phyloP scores from a whole-genome alignment of 331 rosid genomes.

The Pyrus hybrid region DNA sequence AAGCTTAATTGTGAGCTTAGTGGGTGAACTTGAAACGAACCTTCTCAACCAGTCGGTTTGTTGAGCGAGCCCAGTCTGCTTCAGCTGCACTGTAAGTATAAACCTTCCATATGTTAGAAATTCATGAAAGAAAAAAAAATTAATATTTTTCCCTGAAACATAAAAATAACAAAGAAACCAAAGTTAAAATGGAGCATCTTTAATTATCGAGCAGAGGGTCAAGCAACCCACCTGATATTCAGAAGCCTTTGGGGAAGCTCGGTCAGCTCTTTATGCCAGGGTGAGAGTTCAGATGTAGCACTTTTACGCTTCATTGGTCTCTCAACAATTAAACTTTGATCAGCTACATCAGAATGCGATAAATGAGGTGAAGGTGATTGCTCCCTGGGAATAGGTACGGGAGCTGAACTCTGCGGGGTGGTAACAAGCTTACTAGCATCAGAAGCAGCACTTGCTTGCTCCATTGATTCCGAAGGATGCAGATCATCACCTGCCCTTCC shows the following conservation, averaged over 20 bases:
- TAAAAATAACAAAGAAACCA: not conserved
- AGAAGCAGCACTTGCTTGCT: constrained; percentile 37
- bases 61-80: constrained; percentile 71
- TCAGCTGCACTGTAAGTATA: constrained; percentile 67
- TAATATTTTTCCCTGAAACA: not conserved
- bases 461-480: constrained; percentile 44
- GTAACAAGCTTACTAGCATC: constrained; percentile 41
- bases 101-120: constrained; percentile 15
- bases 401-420: constrained; percentile 33
- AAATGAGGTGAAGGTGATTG: constrained; percentile 37
- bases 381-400: constrained; percentile 35
- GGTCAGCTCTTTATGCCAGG: constrained; percentile 74
- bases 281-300: constrained; percentile 60
- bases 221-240: constrained; percentile 59
- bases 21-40: constrained; percentile 36
- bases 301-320: constrained; percentile 88
- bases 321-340: constrained; percentile 40
- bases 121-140: not conserved
- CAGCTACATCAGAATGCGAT: constrained; percentile 38
- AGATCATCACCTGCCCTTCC: constrained; percentile 54
- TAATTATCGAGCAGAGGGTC: not conserved
- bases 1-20: not conserved
- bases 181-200: not conserved
- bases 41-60: constrained; percentile 82
- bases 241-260: constrained; percentile 57